A percentile compares a stretch with the other conserved stretches of the same genome.
Conservation (phyloP, 495 filamentous ascomycete species). For the Lasiosphaeria ovina region DNA sequence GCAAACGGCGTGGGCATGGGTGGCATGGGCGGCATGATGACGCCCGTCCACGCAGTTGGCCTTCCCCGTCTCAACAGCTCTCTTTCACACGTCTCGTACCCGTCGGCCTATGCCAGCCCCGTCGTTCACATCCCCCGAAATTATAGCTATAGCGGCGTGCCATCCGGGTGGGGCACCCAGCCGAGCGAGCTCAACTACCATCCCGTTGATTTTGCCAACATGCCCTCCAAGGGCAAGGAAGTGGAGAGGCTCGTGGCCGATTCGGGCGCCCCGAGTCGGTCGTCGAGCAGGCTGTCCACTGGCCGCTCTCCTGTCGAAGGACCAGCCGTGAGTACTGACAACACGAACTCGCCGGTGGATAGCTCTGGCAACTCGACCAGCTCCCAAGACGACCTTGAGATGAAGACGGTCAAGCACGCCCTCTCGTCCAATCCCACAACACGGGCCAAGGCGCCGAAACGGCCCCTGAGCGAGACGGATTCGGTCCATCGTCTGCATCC, state of each 20-base stretch:
- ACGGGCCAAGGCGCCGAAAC: conserved; percentile 2
- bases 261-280: conserved; percentile 26
- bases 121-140: conserved; percentile 39
- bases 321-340: conserved; percentile 10
- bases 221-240: conserved; percentile 35
- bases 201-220: conserved; percentile 14
- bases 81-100: conserved; percentile 43
- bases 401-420: conserved; percentile 24
- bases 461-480: conserved; percentile 21
- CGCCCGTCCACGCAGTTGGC: conserved; percentile 23
- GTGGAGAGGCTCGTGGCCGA: conserved; percentile 27
- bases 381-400: conserved; percentile 38
- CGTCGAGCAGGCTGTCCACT: conserved; percentile 29
- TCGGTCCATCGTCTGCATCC: conserved; percentile 31
- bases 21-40: conserved; percentile 26
- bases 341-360: conserved; percentile 18
- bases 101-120: conserved; percentile 39
- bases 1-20: conserved; percentile 32
- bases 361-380: conserved; percentile 36
- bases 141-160: conserved; percentile 43
- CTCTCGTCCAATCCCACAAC: conserved; percentile 1
- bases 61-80: conserved; percentile 44
- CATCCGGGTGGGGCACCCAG: conserved; percentile 27
- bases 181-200: conserved; percentile 23
- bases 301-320: conserved; percentile 13